These are phyloP conservation scores for Saccharum spontaneum DNA, from an alignment of 176 grass and related monocot genomes.

Conservation along the genomic window DNA sequence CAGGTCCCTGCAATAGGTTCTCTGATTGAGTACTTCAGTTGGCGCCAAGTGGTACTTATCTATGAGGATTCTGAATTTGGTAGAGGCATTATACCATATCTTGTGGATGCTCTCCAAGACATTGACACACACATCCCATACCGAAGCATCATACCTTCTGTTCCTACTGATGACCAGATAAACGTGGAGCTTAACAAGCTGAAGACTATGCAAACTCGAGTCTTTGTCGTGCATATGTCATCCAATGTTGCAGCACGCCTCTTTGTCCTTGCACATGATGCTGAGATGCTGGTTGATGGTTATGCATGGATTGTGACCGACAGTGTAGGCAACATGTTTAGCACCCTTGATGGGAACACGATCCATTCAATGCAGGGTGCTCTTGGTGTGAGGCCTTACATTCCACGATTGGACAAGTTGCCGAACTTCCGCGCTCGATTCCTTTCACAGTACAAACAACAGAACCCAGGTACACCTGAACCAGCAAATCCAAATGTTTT, in stretches of 20 bases:
- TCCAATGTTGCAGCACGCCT: not conserved
- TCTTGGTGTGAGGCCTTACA: conserved; percentile 36
- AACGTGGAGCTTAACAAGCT: conserved; percentile 11
- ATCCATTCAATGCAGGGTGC: conserved; percentile 27
- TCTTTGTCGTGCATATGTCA: conserved; percentile 19
- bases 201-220: not conserved
- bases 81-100: conserved; percentile 23
- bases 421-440: conserved; percentile 7
- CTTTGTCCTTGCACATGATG: conserved; percentile 21
- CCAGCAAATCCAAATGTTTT: conserved; percentile 32
- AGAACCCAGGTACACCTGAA: conserved; percentile 10
- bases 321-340: conserved; percentile 28
- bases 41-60: conserved; percentile 39
- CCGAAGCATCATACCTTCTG: conserved; percentile 3
- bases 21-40: conserved; percentile 38
- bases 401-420: not conserved
- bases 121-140: conserved; percentile 33
- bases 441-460: conserved; percentile 16
- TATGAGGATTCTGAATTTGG: conserved; percentile 46
- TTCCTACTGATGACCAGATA: not conserved
- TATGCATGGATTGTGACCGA: conserved; percentile 15
- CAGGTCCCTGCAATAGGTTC: conserved; percentile 39
- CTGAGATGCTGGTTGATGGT: conserved; percentile 1
- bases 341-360: not conserved
- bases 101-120: conserved; percentile 39